Base-by-base conservation (phyloP, 345 rosid genomes). In the Linum trigynum region DNA sequence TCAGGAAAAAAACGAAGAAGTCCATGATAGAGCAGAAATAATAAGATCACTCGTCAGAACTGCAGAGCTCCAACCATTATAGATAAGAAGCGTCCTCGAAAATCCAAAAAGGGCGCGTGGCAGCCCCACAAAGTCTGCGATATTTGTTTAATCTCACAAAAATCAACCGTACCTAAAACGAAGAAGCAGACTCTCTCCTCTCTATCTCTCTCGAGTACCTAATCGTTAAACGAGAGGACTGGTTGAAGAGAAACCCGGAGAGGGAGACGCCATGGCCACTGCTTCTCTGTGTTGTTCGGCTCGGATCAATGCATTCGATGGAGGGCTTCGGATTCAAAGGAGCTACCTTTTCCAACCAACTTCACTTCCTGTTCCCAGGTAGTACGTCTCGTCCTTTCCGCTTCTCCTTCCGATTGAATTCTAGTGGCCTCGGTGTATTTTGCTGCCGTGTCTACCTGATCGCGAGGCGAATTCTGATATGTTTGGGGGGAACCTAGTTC, bases 201-300 rank as follows among this genome's bases (percentile, higher is more conserved):
- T 48, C 41, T 12, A 3, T 39, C 14, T 55, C 45, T 67, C 55
- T 66, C 69, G 67, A 3, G 69, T 23, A 64, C 72, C 78, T 57
- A 65, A 70, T 75, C 75, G 53, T 45, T 67, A 43, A 64, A 8
- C 50, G 23, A 4, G 14, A 11, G 7, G 3, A 8, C 3, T 14
- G 6, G 15, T 3, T 10, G 60, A 61, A 2, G 3, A 48, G 53
- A 48, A 23, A 23, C 32, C 32, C 32, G 32, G 32, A 36, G 62
- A 39, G 51, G 66, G 32, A 36, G 17, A 51, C 51, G 61, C 69
- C 39, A 83, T 83, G 86, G 66, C 86, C 35, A 41, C 80, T 3
- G 81, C 85, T 75, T 85, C 94, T 37, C 40, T 85, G 51, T 84
- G 85, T 70, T 81, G 87, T 2, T 77, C 89, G 15, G 69, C 78